Conservation (phyloP, 129 eudicot genomes). For the Cynara cardunculus region DNA sequence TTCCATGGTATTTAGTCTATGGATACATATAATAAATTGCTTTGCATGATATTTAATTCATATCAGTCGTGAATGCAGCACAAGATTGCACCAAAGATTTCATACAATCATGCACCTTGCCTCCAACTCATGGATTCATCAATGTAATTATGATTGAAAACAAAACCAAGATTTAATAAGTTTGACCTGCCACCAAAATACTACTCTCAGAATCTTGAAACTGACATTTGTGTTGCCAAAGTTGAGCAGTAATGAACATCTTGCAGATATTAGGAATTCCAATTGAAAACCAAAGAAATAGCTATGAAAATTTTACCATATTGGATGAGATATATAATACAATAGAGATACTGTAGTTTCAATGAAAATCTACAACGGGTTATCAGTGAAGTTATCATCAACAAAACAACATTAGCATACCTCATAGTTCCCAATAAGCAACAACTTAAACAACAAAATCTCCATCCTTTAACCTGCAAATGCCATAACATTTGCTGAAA, state of each 20-base stretch:
- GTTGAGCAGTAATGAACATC: neutral
- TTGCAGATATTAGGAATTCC: neutral
- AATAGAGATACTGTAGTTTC: conserved; percentile 16
- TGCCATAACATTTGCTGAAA: neutral
- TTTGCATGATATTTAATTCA: no score
- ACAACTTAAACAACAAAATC: conserved; percentile 22
- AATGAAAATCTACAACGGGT: conserved; percentile 16
- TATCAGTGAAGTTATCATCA: conserved; percentile 16
- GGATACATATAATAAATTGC: no score
- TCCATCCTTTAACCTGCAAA: conserved; percentile 21
- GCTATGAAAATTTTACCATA: conserved; percentile 11
- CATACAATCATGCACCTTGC: no score
- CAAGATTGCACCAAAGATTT: no score
- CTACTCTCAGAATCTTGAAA: neutral
- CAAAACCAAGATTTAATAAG: no score
- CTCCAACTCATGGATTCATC: no score
- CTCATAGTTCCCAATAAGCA: conserved; percentile 21
- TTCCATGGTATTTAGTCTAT: no score
- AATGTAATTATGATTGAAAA: no score
- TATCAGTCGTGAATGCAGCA: no score
- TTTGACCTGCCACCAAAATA: no score
- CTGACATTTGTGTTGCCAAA: neutral
- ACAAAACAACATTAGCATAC: conserved; percentile 30
- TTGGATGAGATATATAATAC: conserved; percentile 23
- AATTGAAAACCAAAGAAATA: neutral